phyloP scores from a whole-genome alignment of 2,329 filamentous ascomycete genomes.

The Capronia americana region DNA sequence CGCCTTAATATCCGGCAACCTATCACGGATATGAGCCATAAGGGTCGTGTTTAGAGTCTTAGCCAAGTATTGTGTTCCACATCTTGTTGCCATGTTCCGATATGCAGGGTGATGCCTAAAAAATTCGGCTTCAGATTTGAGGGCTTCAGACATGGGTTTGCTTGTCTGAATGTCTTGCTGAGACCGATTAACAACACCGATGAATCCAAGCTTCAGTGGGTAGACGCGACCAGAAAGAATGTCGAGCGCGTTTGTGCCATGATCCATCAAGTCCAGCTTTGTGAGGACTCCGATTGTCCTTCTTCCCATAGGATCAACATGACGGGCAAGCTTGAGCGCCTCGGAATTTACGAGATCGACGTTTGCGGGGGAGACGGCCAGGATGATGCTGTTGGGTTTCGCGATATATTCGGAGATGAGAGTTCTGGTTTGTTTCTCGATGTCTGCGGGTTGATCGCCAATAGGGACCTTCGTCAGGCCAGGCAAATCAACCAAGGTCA shows the following conservation, averaged over 20 bases:
- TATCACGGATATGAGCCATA: constrained; percentile 94
- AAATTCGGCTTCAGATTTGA: constrained; percentile 89
- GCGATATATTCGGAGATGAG: constrained; percentile 98
- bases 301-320: constrained; percentile 93
- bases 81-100: constrained; percentile 90
- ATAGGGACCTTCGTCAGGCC: constrained; percentile 98
- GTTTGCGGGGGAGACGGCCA: constrained; percentile 96
- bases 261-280: constrained; percentile 98
- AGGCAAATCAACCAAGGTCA: constrained; percentile 94
- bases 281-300: constrained; percentile 96
- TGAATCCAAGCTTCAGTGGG: constrained; percentile 94
- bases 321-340: constrained; percentile 90
- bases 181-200: constrained; percentile 95
- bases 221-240: constrained; percentile 98
- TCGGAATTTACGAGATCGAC: constrained; percentile 99
- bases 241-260: constrained; percentile 95
- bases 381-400: constrained; percentile 97
- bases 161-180: constrained; percentile 97
- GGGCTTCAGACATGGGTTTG: constrained; percentile 90
- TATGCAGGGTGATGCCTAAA: constrained; percentile 98
- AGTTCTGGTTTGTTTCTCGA: constrained; percentile 97
- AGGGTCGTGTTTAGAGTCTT: constrained; percentile 94
- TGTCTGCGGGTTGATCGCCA: constrained; percentile 94
- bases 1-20: constrained; percentile 96
- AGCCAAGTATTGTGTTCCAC: constrained; percentile 91